Evolutionary conservation across 257 asterid genomes (phyloP).

Genomic region (Solanum ossicruentum): DNA sequence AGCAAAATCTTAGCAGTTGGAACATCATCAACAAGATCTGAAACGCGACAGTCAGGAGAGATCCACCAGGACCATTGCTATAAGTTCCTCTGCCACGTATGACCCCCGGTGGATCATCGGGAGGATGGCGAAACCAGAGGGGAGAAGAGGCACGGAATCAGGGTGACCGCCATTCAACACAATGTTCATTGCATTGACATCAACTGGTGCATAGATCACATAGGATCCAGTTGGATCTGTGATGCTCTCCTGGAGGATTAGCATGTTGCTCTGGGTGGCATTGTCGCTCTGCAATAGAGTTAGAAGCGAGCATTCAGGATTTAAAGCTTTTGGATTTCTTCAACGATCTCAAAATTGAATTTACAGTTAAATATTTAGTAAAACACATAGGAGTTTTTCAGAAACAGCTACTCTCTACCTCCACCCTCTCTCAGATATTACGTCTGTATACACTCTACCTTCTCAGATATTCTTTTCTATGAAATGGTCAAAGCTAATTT

Average conservation of each 20-base stretch:
- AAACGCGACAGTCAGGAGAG: constrained; percentile 33
- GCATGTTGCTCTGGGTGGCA: constrained; percentile 6
- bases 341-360: too few relatives aligned
- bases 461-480: too few relatives aligned
- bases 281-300: constrained; percentile 3
- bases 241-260: constrained; percentile 32
- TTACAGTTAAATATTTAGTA: too few relatives aligned
- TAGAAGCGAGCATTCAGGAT: neutral
- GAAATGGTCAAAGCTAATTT: too few relatives aligned
- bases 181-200: constrained; percentile 5
- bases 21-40: constrained; percentile 33
- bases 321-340: neutral
- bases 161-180: constrained; percentile 25
- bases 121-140: constrained; percentile 51
- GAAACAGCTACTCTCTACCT: too few relatives aligned
- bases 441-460: too few relatives aligned
- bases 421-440: too few relatives aligned
- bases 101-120: constrained; percentile 33
- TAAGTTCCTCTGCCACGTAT: neutral
- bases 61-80: constrained; percentile 16
- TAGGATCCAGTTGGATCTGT: constrained; percentile 30
- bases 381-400: too few relatives aligned
- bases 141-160: constrained; percentile 20
- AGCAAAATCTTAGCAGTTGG: constrained; percentile 15
- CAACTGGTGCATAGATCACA: constrained; percentile 36